Conservation (phyloP, 1,139 yeast genomes). For the Groenewaldozyma auringiensis region DNA sequence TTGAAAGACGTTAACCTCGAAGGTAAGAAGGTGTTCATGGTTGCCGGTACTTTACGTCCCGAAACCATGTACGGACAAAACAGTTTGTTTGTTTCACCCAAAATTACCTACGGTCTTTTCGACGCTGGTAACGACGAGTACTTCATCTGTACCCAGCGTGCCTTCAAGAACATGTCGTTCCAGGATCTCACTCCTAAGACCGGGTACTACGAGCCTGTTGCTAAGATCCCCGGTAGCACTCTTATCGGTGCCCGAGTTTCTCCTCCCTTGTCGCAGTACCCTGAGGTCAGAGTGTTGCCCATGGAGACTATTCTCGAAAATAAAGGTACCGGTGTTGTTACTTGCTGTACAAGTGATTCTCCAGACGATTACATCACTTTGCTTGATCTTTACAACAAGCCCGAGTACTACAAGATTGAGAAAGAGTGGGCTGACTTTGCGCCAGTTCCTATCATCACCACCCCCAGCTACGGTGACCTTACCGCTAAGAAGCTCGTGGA, state of each 20-base stretch:
- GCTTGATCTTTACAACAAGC: constrained; percentile 75
- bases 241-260: constrained; percentile 79
- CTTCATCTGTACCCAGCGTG: constrained; percentile 86
- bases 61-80: constrained; percentile 99
- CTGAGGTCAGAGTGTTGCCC: constrained; percentile 78
- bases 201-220: constrained; percentile 62
- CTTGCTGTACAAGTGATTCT: constrained; percentile 97
- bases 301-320: constrained; percentile 94
- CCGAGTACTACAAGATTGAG: constrained; percentile 82
- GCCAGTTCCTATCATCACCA: constrained; percentile 62
- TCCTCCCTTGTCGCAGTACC: constrained; percentile 73
- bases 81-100: constrained; percentile 95
- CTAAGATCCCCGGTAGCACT: constrained; percentile 57
- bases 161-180: constrained; percentile 96
- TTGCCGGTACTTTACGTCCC: constrained; percentile 97
- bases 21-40: constrained; percentile 64
- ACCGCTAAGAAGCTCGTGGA: constrained; percentile 84
- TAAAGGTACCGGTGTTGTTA: constrained; percentile 98
- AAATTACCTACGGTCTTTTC: constrained; percentile 83
- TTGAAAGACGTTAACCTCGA: constrained; percentile 43
- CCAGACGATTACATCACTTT: constrained; percentile 94
- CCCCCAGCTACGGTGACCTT: constrained; percentile 81
- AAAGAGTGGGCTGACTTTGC: constrained; percentile 81
- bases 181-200: constrained; percentile 88
- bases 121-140: constrained; percentile 74